Base-by-base conservation (phyloP, 345 rosid species). In the Populus davidiana region DNA sequence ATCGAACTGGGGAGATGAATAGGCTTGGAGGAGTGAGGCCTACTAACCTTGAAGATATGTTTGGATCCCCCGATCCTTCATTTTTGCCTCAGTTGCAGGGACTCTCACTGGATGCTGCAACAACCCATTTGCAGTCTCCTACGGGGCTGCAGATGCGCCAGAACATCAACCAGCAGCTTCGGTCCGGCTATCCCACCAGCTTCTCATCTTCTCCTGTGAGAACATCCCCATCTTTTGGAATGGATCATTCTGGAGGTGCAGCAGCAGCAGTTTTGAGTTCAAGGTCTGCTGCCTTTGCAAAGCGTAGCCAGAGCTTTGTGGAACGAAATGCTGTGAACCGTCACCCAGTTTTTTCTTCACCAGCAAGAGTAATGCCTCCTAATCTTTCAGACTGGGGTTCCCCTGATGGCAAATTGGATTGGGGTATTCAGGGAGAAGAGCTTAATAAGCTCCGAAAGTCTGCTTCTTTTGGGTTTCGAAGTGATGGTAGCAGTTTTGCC, bases 401-500 rank as follows among this genome's bases (percentile, higher is more conserved):
- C 8, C 87, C 94, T 12, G 90, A 87, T 78, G 98, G 97, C 0
- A 94, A 92, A 80, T 72, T 94, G 65, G 94, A 92, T 83, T 92
- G 97, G 97, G 89, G 90, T 11, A 77, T 94, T 61, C 88, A 90
- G 54, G 91, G 89, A 70, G 94, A 88, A 25, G 97, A 94, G 85
- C 90, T 92, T 31, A 89, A 86, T 67, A 90, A 89, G 84, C 87
- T 91, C 9, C 79, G 91, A n/a, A 87, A 90, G 69, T 90, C 91
- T 13, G 87, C 93, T 36, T 94, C 98, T 47, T 90, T 89, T 56
- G 92, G 89, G 49, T 70, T 85, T 17, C 79, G 91, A 71, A 85
- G 84, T 47, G 87, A 86, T 38, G 77, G 85, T 69, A 80, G 75
- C 80, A 81, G 27, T 50, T 35, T 72, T n/a, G 75, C 72, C 18